Percentiles rank a stretch among this genome's conserved stretches.
Conservation (phyloP, 441 rosid species). For the Corymbia citriodora region DNA sequence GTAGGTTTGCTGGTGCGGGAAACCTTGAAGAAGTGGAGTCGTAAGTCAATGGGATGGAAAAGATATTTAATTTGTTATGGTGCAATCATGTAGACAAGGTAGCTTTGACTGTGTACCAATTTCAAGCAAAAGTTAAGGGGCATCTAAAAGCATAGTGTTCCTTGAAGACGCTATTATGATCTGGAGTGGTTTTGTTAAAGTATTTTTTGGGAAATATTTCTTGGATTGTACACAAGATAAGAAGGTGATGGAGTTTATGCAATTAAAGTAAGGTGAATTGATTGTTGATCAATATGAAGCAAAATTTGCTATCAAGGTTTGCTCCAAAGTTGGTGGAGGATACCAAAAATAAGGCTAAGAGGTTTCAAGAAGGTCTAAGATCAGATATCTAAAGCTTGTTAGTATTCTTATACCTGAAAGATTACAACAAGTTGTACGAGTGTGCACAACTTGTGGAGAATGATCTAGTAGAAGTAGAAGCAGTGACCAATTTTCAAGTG, state of each 20-base stretch:
- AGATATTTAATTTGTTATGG: neutral
- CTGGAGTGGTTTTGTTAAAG: neutral
- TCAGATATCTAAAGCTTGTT: accelerated
- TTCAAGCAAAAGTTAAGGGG: neutral
- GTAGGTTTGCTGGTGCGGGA: neutral
- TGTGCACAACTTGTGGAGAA: neutral
- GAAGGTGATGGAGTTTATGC: neutral
- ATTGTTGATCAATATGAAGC: neutral
- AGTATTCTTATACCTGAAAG: neutral
- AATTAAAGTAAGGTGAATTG: neutral
- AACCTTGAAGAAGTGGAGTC: neutral
- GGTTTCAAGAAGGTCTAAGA: neutral
- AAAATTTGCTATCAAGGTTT: neutral
- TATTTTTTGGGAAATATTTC: neutral
- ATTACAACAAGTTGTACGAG: neutral
- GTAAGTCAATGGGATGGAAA: neutral
- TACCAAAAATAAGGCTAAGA: neutral
- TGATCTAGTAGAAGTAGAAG: neutral
- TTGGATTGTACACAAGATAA: neutral
- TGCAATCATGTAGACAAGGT: neutral
- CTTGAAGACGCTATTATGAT: neutral
- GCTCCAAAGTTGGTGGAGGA: neutral
- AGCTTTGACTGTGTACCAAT: neutral
- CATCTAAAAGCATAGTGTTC: neutral
- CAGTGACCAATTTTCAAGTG: accelerated